Percentiles rank a stretch among this genome's conserved stretches.
phyloP scores from a whole-genome alignment of 805 yeast species.

The Saccharomycopsis vini region DNA sequence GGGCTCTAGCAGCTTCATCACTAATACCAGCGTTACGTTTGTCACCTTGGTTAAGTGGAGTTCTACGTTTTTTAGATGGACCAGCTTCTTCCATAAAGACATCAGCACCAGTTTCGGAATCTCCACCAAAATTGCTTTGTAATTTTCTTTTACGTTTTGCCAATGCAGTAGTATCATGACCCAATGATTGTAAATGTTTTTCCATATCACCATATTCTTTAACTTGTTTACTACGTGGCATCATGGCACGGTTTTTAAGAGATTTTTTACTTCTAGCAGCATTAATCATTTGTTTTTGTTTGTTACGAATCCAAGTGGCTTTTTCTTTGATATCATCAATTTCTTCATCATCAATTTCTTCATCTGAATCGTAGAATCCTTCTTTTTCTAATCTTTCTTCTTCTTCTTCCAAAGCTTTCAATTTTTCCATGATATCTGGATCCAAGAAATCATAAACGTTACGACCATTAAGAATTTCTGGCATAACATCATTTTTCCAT shows the following conservation, averaged over 20 bases:
- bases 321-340: conserved; percentile 66
- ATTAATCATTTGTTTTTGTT: conserved; percentile 86
- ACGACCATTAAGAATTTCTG: conserved; percentile 91
- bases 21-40: conserved; percentile 80
- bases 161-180: conserved; percentile 73
- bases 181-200: conserved; percentile 79
- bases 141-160: conserved; percentile 40
- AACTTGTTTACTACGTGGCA: conserved; percentile 84
- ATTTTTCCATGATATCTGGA: conserved; percentile 86
- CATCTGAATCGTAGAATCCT: conserved; percentile 92
- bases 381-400: conserved; percentile 89
- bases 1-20: conserved; percentile 71
- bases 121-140: conserved; percentile 30
- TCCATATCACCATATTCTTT: conserved; percentile 75
- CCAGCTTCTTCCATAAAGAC: conserved; percentile 52
- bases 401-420: conserved; percentile 93
- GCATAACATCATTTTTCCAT: conserved; percentile 97
- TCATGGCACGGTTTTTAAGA: conserved; percentile 73
- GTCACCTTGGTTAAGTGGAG: conserved; percentile 57
- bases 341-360: conserved; percentile 58
- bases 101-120: conserved; percentile 59
- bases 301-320: conserved; percentile 92
- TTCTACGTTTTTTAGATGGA: conserved; percentile 32
- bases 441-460: conserved; percentile 97
- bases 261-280: conserved; percentile 84